Evolutionary conservation across 345 rosid genomes (phyloP), one percentile per base, ranked within the genome.

Genomic region (Cardamine resedifolia): DNA sequence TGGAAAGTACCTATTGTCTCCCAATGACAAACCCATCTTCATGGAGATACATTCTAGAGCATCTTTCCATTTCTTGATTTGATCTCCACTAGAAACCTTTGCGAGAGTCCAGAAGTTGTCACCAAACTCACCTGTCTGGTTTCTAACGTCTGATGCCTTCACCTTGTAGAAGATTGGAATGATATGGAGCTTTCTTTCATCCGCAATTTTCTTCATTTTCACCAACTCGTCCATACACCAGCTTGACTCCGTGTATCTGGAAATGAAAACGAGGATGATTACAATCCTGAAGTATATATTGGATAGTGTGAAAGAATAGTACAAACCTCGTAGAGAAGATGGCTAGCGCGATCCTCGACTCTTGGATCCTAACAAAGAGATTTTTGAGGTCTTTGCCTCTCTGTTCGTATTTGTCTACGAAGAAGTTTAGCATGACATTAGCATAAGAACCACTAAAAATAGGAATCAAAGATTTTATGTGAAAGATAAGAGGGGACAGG

Each of bases 61-160:
- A 7, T 64, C 65, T 11, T 64, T 68, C 64, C 73, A 68, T 14
- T 39, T 57, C 31, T 39, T 34, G 31, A 68, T 68, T 55, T 68
- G 15, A 18, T 56, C 49, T 45, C 74, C 18, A 5, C 0, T 43
- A 0, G 49, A 64, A 45, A 2, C 27, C 6, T 38, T 38, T 2
- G 38, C 58, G 7, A 66, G 61, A 3, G 0, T 38, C 71, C 61
- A 66, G 26, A 66, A 66, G 18, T 66, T 66, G 0, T 52, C 11
- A 52, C 71, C 60, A 52, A 66, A 66, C 48, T 52, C 50, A 19
- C 59, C 16, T 5, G 5, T 5, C 4, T 5, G 70, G 9, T 3
- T 15, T 10, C 16, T 66, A 2, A 50, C 48, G 2, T 66, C 48
- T 15, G 1, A 0, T 49, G 48, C 1, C 2, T 8, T 1, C 2